Percentiles rank a stretch among this genome's conserved stretches.
These are phyloP conservation scores for Grosmannia penicillata DNA, from an alignment of 2,329 filamentous ascomycete genomes.

Conservation along the genomic window DNA sequence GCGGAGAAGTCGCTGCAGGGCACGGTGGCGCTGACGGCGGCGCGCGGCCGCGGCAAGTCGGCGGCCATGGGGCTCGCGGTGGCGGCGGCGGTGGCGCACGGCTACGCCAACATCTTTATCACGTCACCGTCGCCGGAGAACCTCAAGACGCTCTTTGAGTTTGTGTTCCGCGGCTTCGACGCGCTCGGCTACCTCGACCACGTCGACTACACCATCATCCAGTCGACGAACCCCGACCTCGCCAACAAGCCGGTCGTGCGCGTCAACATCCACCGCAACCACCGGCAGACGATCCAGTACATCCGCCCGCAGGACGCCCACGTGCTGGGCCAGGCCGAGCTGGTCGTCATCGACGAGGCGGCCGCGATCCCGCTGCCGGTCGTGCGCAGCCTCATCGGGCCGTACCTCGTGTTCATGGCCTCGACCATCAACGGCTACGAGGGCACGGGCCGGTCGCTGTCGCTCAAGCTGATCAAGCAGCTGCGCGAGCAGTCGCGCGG, in stretches of 20 bases:
- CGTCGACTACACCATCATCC: constrained; percentile 93
- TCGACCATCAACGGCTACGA: constrained; percentile 99
- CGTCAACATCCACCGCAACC: constrained; percentile 87
- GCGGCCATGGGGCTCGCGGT: constrained; percentile 90
- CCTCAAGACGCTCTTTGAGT: constrained; percentile 95
- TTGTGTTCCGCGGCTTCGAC: constrained; percentile 96
- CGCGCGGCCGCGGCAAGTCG: constrained; percentile 90
- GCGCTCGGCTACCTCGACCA: constrained; percentile 88
- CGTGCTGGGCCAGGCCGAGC: constrained; percentile 83
- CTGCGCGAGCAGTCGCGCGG: constrained; percentile 80
- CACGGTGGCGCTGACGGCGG: constrained; percentile 86
- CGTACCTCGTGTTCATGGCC: constrained; percentile 97
- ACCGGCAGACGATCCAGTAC: constrained; percentile 96
- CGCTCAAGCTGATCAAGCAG: constrained; percentile 92
- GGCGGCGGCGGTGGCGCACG: constrained; percentile 84
- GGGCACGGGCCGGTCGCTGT: constrained; percentile 86
- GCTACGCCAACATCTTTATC: constrained; percentile 98
- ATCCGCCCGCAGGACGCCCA: constrained; percentile 94
- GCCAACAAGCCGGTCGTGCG: constrained; percentile 90
- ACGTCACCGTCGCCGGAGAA: constrained; percentile 97
- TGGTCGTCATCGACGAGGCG: constrained; percentile 93
- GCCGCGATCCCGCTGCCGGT: constrained; percentile 89
- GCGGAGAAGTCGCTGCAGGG: constrained; percentile 88
- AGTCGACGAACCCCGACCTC: constrained; percentile 95
- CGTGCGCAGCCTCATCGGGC: constrained; percentile 87